Conservation (phyloP, 2,329 filamentous ascomycete species). For the Arthrobotrys entomopaga region DNA sequence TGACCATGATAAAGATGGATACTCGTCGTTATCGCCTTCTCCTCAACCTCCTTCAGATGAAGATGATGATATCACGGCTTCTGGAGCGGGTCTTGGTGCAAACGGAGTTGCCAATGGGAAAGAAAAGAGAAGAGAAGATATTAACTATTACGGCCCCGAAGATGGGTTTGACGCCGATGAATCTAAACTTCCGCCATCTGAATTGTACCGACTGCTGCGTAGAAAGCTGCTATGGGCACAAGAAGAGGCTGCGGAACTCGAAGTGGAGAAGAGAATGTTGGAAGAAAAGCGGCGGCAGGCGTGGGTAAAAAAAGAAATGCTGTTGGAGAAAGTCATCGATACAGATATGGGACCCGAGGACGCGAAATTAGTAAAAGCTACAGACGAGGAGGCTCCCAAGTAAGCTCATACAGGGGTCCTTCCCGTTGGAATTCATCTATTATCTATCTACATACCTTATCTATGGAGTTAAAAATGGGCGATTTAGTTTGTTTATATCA, state of each 20-base stretch:
- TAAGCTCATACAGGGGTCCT: conserved; percentile 12
- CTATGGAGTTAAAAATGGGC: conserved; percentile 49
- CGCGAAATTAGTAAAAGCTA: conserved; percentile 67
- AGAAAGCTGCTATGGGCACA: conserved; percentile 78
- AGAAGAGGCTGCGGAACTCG: conserved; percentile 72
- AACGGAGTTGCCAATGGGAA: conserved; percentile 48
- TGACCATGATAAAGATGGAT: conserved; percentile 57
- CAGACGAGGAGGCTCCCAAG: conserved; percentile 26
- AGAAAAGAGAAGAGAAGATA: conserved; percentile 49
- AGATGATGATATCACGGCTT: conserved; percentile 18
- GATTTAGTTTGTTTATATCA: conserved; percentile 22
- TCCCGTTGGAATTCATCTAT: conserved; percentile 13
- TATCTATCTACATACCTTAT: conserved; percentile 10
- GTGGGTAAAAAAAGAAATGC: conserved; percentile 81
- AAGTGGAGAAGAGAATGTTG: conserved; percentile 72
- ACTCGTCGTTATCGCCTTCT: conserved; percentile 41
- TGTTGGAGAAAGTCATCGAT: conserved; percentile 80
- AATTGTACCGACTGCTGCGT: conserved; percentile 71
- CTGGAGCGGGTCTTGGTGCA: background rate
- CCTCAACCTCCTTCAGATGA: conserved; percentile 35
- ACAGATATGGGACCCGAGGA: conserved; percentile 71
- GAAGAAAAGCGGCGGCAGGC: conserved; percentile 76
- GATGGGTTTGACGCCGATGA: conserved; percentile 58
- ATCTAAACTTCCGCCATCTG: conserved; percentile 67
- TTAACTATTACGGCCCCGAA: conserved; percentile 56